Evolutionary conservation across 148 eudicot species (phyloP), one percentile per base, ranked within the genome.

Genomic region (Diospyros kaki): DNA sequence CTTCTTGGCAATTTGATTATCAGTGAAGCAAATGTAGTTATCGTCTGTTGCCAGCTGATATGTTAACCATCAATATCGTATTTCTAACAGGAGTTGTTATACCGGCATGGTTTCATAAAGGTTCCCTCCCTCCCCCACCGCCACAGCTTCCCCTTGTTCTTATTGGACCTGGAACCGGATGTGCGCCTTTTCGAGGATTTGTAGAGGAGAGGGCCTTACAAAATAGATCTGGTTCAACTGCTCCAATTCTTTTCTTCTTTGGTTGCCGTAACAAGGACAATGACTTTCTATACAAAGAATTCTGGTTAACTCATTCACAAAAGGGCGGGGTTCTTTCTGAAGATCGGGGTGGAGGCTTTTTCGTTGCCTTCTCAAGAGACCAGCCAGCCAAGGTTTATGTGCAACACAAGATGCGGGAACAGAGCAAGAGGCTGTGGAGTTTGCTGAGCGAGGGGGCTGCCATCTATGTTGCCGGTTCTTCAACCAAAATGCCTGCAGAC

Each of bases 91-190:
- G 84, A 42, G 82, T 81, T 40, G 13, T 73, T 48, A 76, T 94
- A 60, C 98, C 98, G 55, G 98, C 80, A 3, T 90, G 97, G 98
- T 88, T 92, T 62, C 91, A 79, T 18, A 92, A 90, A 77, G 97
- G 97, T 73, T 86, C 86, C 66, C 95, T 94, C 79, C 93, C 93
- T 63, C 83, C 88, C 42, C 95, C 97, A 73, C 86, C 84, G 9
- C 93, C 95, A 71, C 87, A 93, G n/a, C 87, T 94, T 64, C 92
- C 98, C 18, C 92, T 92, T 71, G 90, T 94, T 75, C 95, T 94
- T n/a, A 53, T 91, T 63, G 98, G 98, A 52, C 98, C 98, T 2
- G 98, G 97, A 44, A 94, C 98, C 8, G 97, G 98, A 28, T 91
- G 97, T 79, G 98, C 98, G 15, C 98, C 98, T 76, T 94, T 94